Conservation (phyloP, 495 filamentous ascomycete genomes). For the Xeromyces bisporus region DNA sequence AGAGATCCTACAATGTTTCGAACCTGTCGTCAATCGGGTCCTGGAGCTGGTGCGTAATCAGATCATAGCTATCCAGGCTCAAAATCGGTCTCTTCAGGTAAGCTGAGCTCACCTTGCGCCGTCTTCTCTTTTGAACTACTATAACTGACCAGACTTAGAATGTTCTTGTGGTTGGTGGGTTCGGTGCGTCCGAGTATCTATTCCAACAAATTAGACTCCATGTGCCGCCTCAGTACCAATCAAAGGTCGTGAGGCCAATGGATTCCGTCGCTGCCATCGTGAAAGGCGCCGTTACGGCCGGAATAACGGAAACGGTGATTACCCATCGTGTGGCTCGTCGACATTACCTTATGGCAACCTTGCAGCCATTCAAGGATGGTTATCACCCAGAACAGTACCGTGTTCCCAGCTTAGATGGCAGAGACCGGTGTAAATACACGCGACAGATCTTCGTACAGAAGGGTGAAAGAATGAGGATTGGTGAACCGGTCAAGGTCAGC, state of each 20-base stretch:
- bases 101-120: constrained; percentile 3
- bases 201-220: constrained; percentile 73
- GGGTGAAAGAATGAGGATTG: constrained; percentile 96
- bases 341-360: constrained; percentile 97
- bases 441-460: constrained; percentile 98
- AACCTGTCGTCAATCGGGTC: constrained; percentile 64
- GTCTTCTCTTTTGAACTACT: not conserved
- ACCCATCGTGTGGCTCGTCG: constrained; percentile 95
- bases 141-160: constrained; percentile 27
- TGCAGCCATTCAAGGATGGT: constrained; percentile 97
- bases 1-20: constrained; percentile 67
- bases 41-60: constrained; percentile 63
- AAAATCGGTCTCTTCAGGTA: constrained; percentile 57
- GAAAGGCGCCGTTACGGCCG: constrained; percentile 69
- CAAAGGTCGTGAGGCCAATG: constrained; percentile 71
- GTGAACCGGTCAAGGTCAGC: constrained; percentile 95
- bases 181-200: constrained; percentile 67
- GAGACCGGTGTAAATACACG: constrained; percentile 97
- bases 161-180: constrained; percentile 62
- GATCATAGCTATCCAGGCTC: constrained; percentile 67
- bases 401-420: constrained; percentile 88
- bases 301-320: constrained; percentile 91
- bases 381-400: constrained; percentile 97
- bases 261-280: constrained; percentile 70
- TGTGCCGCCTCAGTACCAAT: constrained; percentile 61